These are phyloP conservation scores for Plasmopara muralis DNA, from an alignment of 352 stramenopile genomes.

Conservation along the genomic window DNA sequence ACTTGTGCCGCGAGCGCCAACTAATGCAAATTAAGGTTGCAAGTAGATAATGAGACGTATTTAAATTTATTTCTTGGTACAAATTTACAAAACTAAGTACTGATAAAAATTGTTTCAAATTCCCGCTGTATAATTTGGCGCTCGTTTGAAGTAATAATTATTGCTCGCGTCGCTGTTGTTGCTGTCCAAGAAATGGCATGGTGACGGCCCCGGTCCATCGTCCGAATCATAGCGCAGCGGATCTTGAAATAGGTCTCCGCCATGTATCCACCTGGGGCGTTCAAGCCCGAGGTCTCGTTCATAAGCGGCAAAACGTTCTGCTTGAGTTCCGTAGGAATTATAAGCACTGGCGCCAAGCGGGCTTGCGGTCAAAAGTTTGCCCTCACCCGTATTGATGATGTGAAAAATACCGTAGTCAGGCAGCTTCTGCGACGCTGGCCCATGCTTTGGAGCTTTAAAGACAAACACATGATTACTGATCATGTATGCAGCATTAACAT, in stretches of 20 bases:
- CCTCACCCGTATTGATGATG: conserved; percentile 66
- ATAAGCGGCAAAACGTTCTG: conserved; percentile 10
- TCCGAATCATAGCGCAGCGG: conserved; percentile 80
- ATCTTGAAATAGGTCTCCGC: conserved; percentile 77
- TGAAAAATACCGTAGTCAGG: conserved; percentile 85
- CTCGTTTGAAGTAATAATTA: conserved; percentile 34
- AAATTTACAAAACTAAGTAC: not conserved
- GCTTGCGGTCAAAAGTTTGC: conserved; percentile 58
- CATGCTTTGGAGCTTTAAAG: conserved; percentile 46
- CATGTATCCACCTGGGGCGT: conserved; percentile 64
- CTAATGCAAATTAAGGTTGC: conserved; percentile 10
- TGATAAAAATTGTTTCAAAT: conserved; percentile 15
- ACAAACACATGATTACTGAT: conserved; percentile 4
- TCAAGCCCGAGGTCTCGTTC: conserved; percentile 36
- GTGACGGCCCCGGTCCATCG: conserved; percentile 55
- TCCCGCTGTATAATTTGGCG: conserved; percentile 13
- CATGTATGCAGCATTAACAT: not conserved
- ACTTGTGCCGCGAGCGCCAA: conserved; percentile 25
- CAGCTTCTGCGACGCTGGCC: conserved; percentile 48
- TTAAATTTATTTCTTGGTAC: not conserved
- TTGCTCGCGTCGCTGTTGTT: conserved; percentile 63
- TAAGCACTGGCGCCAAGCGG: conserved; percentile 52
- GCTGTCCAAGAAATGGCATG: conserved; percentile 50
- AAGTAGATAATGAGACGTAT: conserved; percentile 1
- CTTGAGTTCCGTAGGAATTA: conserved; percentile 37